These are phyloP conservation scores for Karstenula rhodostoma DNA, from an alignment of 2,329 filamentous ascomycete species.

Conservation along the genomic window DNA sequence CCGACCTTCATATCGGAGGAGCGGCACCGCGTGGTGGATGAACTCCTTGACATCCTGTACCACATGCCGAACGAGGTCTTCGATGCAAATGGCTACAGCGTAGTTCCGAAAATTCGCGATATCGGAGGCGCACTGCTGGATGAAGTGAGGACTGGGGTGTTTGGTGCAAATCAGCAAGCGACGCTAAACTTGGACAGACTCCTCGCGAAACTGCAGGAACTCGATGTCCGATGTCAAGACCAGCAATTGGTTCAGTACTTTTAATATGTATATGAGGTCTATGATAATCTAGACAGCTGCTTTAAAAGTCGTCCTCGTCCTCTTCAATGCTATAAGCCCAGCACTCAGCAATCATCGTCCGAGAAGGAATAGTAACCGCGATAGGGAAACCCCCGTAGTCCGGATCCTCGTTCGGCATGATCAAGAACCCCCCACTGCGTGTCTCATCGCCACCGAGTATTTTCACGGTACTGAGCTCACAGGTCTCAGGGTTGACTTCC, in stretches of 20 bases:
- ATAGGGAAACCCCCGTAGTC: constrained; percentile 67
- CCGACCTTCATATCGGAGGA: constrained; percentile 28
- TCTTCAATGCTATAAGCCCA: constrained; percentile 37
- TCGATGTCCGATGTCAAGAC: constrained; percentile 21
- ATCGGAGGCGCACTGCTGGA: constrained; percentile 29
- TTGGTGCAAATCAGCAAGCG: constrained; percentile 24
- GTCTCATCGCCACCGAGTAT: constrained; percentile 58
- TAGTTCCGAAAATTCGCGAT: constrained; percentile 31
- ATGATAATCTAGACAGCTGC: background rate
- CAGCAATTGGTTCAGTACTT: background rate
- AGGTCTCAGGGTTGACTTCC: constrained; percentile 47
- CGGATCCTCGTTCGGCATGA: constrained; percentile 65
- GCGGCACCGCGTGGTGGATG: constrained; percentile 27
- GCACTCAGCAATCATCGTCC: constrained; percentile 49
- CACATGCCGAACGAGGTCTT: constrained; percentile 30
- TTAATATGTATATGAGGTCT: background rate
- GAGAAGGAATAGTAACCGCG: constrained; percentile 61
- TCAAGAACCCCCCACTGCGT: constrained; percentile 56
- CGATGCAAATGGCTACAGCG: constrained; percentile 32
- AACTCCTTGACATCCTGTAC: constrained; percentile 27
- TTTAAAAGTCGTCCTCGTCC: constrained; percentile 26
- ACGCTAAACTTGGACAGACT: constrained; percentile 26
- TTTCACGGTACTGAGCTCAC: constrained; percentile 48
- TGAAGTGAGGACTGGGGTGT: constrained; percentile 25
- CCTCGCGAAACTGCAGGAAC: constrained; percentile 24